Evolutionary conservation across 2,329 filamentous ascomycete species (phyloP).

Genomic region (Colletotrichum sp.): DNA sequence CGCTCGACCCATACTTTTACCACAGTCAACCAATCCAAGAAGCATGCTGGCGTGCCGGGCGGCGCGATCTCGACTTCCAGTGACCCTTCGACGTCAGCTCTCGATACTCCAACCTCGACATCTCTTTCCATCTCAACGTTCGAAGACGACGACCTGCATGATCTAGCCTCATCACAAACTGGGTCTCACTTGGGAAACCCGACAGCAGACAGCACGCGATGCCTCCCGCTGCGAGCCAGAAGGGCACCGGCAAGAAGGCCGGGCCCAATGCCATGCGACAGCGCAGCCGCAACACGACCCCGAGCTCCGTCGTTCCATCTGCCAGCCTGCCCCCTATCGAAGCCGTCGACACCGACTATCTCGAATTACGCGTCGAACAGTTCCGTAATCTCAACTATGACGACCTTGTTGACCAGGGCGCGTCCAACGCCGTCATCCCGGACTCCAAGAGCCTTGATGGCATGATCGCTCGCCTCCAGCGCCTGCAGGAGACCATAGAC

Average conservation of each 20-base stretch:
- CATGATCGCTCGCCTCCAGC: constrained; percentile 67
- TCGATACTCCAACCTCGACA: neutral
- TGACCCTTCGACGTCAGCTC: constrained; percentile 2
- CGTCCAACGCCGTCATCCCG: constrained; percentile 62
- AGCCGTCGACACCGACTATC: constrained; percentile 66
- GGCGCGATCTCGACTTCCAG: constrained; percentile 12
- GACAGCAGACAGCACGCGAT: constrained; percentile 38
- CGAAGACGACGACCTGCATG: constrained; percentile 7
- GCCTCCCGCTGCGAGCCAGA: constrained; percentile 64
- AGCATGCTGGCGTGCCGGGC: constrained; percentile 11
- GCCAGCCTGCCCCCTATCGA: constrained; percentile 61
- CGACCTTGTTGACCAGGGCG: constrained; percentile 70
- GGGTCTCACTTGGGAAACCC: neutral
- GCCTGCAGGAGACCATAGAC: constrained; percentile 70
- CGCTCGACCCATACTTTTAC: constrained; percentile 12
- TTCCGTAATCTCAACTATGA: constrained; percentile 69
- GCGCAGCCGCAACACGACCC: constrained; percentile 80
- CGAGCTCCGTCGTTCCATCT: constrained; percentile 57
- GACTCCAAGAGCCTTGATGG: constrained; percentile 69
- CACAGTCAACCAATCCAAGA: constrained; percentile 14
- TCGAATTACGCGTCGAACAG: constrained; percentile 66
- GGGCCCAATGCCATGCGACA: constrained; percentile 66
- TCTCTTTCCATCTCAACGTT: constrained; percentile 1
- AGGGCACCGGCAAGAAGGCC: constrained; percentile 70
- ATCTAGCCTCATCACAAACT: neutral